These are phyloP conservation scores for Alternaria ethzedia DNA, from an alignment of 2,329 filamentous ascomycete species.

Conservation along the genomic window DNA sequence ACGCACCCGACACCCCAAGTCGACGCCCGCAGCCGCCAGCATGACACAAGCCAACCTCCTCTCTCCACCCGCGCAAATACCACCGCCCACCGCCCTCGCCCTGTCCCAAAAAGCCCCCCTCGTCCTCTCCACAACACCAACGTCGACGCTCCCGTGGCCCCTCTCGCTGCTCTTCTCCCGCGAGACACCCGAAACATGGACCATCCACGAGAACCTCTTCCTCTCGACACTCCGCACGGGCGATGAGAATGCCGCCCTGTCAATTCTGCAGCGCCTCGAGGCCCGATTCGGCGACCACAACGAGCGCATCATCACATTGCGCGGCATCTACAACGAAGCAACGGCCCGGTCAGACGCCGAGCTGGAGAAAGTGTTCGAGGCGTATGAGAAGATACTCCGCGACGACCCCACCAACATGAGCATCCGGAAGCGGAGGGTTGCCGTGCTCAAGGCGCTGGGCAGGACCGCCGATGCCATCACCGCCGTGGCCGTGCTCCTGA, in stretches of 20 bases:
- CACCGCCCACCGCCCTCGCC: conserved; percentile 50
- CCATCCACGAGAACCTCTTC: conserved; percentile 84
- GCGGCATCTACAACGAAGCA: conserved; percentile 85
- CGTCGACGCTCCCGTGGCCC: conserved; percentile 56
- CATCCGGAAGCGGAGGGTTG: conserved; percentile 81
- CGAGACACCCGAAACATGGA: conserved; percentile 84
- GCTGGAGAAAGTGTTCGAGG: conserved; percentile 72
- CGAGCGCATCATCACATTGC: conserved; percentile 83
- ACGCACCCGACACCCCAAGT: conserved; percentile 1
- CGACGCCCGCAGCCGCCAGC: conserved; percentile 7
- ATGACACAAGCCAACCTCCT: conserved; percentile 49
- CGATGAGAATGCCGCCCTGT: conserved; percentile 77
- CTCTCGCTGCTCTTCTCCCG: conserved; percentile 58
- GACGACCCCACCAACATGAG: conserved; percentile 82
- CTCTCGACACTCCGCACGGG: conserved; percentile 83
- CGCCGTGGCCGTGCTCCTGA: conserved; percentile 75
- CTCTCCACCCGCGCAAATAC: conserved; percentile 48
- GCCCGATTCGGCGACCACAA: conserved; percentile 83
- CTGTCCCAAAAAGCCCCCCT: conserved; percentile 57
- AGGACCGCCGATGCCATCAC: conserved; percentile 74
- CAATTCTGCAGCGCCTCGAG: conserved; percentile 76
- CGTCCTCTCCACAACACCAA: conserved; percentile 47
- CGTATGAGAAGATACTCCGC: conserved; percentile 77
- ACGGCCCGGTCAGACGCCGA: conserved; percentile 70
- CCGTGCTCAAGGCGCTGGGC: conserved; percentile 77